These are phyloP conservation scores for Voacanga thouarsii DNA, from an alignment of 257 asterid genomes.

Conservation along the genomic window DNA sequence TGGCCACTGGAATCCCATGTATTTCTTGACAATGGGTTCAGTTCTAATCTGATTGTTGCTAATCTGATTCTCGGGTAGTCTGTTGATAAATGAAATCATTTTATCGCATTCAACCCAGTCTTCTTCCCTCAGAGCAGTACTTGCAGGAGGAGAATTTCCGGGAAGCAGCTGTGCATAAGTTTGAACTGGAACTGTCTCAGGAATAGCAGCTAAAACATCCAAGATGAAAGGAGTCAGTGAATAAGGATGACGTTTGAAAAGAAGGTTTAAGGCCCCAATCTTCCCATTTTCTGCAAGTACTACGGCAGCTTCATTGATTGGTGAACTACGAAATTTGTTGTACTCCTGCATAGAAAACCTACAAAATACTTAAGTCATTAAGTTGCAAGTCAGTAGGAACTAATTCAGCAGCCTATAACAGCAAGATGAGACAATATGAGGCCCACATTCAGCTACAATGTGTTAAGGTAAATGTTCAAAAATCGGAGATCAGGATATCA, in stretches of 20 bases:
- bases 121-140: constrained; percentile 61
- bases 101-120: constrained; percentile 96
- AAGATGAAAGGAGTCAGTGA: constrained; percentile 69
- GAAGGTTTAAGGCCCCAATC: constrained; percentile 91
- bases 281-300: constrained; percentile 87
- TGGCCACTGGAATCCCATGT: constrained; percentile 71
- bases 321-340: constrained; percentile 64
- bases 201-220: constrained; percentile 93
- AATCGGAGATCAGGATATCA: background rate
- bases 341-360: constrained; percentile 92
- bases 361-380: constrained; percentile 64
- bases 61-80: constrained; percentile 38
- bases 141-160: constrained; percentile 66
- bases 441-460: background rate
- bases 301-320: constrained; percentile 65
- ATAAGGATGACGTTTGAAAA: constrained; percentile 89
- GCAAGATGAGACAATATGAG: constrained; percentile 7
- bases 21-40: constrained; percentile 67
- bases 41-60: constrained; percentile 55
- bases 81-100: constrained; percentile 51
- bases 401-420: constrained; percentile 16
- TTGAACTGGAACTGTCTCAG: constrained; percentile 92
- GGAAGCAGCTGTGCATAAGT: constrained; percentile 94
- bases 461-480: background rate
- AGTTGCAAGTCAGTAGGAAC: constrained; percentile 57